Evolutionary conservation across 1,284 basidiomycete genomes (phyloP), one percentile per base, ranked within the genome.

Genomic region (Moesziomyces parantarcticus): DNA sequence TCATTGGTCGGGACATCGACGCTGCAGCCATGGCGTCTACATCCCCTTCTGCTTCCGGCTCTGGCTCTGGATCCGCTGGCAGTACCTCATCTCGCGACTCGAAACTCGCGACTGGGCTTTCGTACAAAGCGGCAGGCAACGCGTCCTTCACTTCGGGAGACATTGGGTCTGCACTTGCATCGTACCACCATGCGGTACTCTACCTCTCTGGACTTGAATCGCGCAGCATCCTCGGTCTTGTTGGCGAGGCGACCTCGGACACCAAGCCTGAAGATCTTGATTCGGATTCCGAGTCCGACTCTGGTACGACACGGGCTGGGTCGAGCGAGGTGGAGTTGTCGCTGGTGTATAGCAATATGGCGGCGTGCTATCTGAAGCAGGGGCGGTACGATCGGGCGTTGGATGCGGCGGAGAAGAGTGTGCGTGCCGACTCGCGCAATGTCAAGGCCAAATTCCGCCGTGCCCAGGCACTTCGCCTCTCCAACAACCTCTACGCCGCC

Each of bases 281-380:
- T 3, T 58, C 55, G 1, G 57, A 59, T 25, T 48, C 57, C 16
- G 53, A 56, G 5, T 20, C 32, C 5, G 18, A 40, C 29, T 46
- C 44, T 11, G 18, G 25, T 1, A 25, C 22, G 16, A 34, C 20
- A 16, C 6, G 25, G 34, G n/a, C 7, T 0, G 45, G 6, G 11
- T 4, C 32, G 40, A 44, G 57, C 26, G 44, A 69, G 20, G 63
- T 59, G 9, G 20, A 63, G 20, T 48, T 71, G 8, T 48, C 56
- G 4, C 3, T 43, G 7, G 63, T 71, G 5, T 53, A 71, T 29
- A 39, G 29, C 40, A 71, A 71, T 46, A 71, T 71, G 62, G 34
- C 68, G 18, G 58, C 55, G 9, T 58, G 54, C 55, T 66, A 62
- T n/a, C 47, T 71, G n/a, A 65, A 62, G 52, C 63, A 62, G 45